Conservation (phyloP, 306 rosid genomes). For the Lathyrus oleraceus region DNA sequence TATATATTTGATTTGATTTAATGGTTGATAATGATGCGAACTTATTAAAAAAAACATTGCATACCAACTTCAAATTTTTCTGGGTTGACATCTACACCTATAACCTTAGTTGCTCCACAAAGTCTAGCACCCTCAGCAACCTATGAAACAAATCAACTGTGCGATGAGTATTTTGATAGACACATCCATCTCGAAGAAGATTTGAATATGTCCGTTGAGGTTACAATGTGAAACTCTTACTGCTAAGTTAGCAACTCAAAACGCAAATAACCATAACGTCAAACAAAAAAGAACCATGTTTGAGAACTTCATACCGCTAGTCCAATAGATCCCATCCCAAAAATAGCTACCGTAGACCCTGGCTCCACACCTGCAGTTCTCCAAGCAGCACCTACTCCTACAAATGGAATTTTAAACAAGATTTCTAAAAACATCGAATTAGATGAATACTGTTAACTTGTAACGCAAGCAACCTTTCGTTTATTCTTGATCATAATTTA, state of each 20-base stretch:
- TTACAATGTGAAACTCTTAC: not conserved
- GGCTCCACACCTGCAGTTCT: constrained; percentile 67
- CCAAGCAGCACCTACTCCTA: constrained; percentile 93
- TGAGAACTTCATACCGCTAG: constrained; percentile 53
- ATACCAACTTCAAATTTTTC: constrained; percentile 65
- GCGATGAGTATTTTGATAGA: constrained; percentile 11
- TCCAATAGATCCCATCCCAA: constrained; percentile 82
- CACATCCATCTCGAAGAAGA: too few species aligned
- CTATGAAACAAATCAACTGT: constrained; percentile 38
- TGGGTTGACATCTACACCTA: constrained; percentile 73
- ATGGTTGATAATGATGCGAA: too few species aligned
- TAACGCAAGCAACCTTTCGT: not conserved
- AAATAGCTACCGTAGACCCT: constrained; percentile 77
- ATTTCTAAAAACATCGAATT: constrained; percentile 1
- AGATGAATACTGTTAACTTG: not conserved
- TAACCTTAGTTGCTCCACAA: constrained; percentile 13
- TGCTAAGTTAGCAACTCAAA: not conserved
- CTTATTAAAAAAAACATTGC: not conserved
- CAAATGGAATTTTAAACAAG: constrained; percentile 3
- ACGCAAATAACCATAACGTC: not conserved
- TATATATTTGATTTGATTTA: too few species aligned
- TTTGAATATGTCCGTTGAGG: too few species aligned
- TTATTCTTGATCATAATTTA: not conserved
- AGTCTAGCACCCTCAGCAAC: constrained; percentile 56
- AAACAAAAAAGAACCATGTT: not conserved